Conservation (phyloP, 352 stramenopile species). For the Blastocystis sp. region DNA sequence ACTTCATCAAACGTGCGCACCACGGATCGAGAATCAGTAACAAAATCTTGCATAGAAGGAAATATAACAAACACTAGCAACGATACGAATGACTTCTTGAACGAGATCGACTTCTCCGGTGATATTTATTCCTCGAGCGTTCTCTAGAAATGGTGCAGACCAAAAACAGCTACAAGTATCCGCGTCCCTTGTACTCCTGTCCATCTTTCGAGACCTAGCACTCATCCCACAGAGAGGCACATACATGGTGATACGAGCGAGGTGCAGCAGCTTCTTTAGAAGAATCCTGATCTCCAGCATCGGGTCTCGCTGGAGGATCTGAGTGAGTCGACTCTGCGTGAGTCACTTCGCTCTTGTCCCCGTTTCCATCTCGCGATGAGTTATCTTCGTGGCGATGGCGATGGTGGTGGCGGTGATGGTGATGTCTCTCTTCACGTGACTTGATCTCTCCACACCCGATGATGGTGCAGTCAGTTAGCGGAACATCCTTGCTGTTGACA, state of each 20-base stretch:
- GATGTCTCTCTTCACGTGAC: neutral
- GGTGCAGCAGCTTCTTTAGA: neutral
- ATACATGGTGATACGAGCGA: neutral
- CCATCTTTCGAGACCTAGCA: constrained; percentile 17
- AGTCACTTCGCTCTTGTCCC: neutral
- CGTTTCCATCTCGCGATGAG: neutral
- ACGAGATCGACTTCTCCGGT: neutral
- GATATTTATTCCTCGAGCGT: neutral
- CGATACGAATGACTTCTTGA: neutral
- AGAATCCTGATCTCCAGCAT: too few relatives aligned
- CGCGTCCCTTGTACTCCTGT: neutral
- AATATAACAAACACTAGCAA: constrained; percentile 9
- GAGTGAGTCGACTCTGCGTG: too few relatives aligned
- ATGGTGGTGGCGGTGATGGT: neutral
- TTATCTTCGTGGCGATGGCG: neutral
- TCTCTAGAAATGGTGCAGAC: neutral
- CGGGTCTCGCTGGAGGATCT: too few relatives aligned
- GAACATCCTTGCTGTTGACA: constrained; percentile 78
- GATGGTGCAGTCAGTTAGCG: constrained; percentile 81
- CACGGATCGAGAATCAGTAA: constrained; percentile 18
- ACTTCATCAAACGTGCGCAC: constrained; percentile 62
- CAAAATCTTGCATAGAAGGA: constrained; percentile 56
- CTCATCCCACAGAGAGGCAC: neutral
- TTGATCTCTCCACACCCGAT: constrained; percentile 80
- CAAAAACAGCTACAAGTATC: neutral